phyloP scores from a whole-genome alignment of 371 early-diverging fungal species.

The Mucor lusitanicus region DNA sequence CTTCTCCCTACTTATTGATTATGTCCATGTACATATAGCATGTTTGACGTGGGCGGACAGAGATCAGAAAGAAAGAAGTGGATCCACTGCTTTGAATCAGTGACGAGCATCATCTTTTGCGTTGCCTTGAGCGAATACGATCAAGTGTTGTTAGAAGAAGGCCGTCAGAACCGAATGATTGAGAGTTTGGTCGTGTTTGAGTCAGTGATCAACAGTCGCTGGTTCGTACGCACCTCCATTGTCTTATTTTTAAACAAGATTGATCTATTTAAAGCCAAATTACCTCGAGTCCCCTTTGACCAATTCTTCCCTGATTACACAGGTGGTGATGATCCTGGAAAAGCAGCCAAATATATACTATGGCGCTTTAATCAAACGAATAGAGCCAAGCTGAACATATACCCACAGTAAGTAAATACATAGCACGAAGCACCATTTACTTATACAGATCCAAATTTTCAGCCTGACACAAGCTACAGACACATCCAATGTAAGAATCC shows the following conservation, averaged over 20 bases:
- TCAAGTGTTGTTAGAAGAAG: slow-evolving; percentile 74
- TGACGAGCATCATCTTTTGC: slow-evolving; percentile 70
- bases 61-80: slow-evolving; percentile 89
- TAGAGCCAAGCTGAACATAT: slow-evolving; percentile 72
- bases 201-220: slow-evolving; percentile 71
- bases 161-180: slow-evolving; percentile 76
- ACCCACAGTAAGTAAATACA: slow-evolving; percentile 65
- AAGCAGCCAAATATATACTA: slow-evolving; percentile 78
- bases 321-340: slow-evolving; percentile 67
- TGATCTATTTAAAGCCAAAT: slow-evolving; percentile 69
- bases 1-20: neutral
- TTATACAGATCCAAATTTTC: neutral
- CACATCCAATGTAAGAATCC: slow-evolving; percentile 6
- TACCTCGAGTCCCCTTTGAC: slow-evolving; percentile 53
- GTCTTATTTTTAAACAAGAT: slow-evolving; percentile 84
- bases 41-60: slow-evolving; percentile 78
- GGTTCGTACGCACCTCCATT: slow-evolving; percentile 68
- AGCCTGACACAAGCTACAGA: slow-evolving; percentile 77
- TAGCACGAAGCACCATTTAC: too few relatives aligned
- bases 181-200: slow-evolving; percentile 83
- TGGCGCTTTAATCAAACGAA: slow-evolving; percentile 80
- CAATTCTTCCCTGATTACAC: slow-evolving; percentile 64
- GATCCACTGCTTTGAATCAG: slow-evolving; percentile 89
- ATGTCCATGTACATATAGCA: slow-evolving; percentile 54
- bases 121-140: slow-evolving; percentile 72